Evolutionary conservation across 2,329 filamentous ascomycete genomes (phyloP).

Genomic region (Exophiala oligosperma): DNA sequence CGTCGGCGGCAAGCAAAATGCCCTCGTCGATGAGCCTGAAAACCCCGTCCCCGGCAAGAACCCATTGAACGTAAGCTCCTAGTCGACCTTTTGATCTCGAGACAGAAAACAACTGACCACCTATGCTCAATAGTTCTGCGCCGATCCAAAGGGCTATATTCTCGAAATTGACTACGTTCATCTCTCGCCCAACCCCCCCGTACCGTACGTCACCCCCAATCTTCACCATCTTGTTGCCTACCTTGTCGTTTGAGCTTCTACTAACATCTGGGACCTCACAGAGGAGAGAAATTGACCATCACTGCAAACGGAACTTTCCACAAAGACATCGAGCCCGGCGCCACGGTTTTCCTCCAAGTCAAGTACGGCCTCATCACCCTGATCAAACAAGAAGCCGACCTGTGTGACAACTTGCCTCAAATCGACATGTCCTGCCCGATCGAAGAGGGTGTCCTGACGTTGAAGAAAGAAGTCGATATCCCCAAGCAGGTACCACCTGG

Average conservation of each 20-base stretch:
- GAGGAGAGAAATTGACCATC: constrained; percentile 76
- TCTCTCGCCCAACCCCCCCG: constrained; percentile 80
- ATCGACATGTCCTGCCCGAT: constrained; percentile 89
- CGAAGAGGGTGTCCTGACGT: constrained; percentile 69
- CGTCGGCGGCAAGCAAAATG: constrained; percentile 53
- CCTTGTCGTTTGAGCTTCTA: not conserved
- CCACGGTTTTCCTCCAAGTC: constrained; percentile 79
- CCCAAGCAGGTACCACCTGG: constrained; percentile 72
- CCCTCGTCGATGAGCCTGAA: constrained; percentile 52
- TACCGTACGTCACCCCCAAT: constrained; percentile 63
- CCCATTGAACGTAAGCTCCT: constrained; percentile 59
- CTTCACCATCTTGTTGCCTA: too few species aligned
- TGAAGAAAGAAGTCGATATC: constrained; percentile 81
- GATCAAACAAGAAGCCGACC: constrained; percentile 74
- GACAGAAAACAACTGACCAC: not conserved
- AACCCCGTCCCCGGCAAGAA: constrained; percentile 79
- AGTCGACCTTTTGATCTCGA: too few species aligned
- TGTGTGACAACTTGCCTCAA: constrained; percentile 70
- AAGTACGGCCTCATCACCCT: constrained; percentile 94
- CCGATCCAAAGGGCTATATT: constrained; percentile 67
- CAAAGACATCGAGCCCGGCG: constrained; percentile 71
- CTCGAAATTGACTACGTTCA: constrained; percentile 78
- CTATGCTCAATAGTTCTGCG: constrained; percentile 58
- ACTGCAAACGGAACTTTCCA: constrained; percentile 73
- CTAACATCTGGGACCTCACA: constrained; percentile 38